These are phyloP conservation scores for Daldinia bambusicola DNA, from an alignment of 495 filamentous ascomycete genomes.

Conservation along the genomic window DNA sequence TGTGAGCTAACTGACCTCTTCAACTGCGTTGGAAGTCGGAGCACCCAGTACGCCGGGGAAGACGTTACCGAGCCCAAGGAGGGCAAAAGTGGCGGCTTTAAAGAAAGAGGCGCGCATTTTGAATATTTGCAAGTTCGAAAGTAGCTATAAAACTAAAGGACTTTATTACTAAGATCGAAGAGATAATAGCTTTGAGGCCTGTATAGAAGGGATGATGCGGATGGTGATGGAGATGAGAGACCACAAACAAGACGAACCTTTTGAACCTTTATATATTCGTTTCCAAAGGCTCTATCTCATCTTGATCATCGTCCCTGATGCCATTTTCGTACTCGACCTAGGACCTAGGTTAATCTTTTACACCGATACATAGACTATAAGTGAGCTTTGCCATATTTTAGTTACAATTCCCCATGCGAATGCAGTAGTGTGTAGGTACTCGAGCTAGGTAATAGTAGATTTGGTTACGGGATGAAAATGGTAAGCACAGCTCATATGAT, in stretches of 20 bases:
- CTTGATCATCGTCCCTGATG: neutral
- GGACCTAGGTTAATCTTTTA: neutral
- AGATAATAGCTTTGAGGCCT: neutral
- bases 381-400: neutral
- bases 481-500: conserved; percentile 1
- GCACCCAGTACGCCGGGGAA: neutral
- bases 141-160: neutral
- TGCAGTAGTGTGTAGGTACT: no score
- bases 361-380: neutral
- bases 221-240: neutral
- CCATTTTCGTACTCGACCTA: neutral
- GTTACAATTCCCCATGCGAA: neutral
- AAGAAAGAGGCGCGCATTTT: conserved; percentile 1
- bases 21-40: neutral
- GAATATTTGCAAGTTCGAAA: neutral
- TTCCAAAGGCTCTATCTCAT: neutral
- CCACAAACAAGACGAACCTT: neutral
- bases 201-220: neutral
- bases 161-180: neutral
- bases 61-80: neutral
- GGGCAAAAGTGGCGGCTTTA: neutral
- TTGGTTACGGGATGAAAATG: neutral
- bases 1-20: neutral
- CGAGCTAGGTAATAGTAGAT: neutral
- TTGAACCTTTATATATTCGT: neutral